Conservation (phyloP, 2,329 filamentous ascomycete genomes). For the Ambrosiella cleistominuta region DNA sequence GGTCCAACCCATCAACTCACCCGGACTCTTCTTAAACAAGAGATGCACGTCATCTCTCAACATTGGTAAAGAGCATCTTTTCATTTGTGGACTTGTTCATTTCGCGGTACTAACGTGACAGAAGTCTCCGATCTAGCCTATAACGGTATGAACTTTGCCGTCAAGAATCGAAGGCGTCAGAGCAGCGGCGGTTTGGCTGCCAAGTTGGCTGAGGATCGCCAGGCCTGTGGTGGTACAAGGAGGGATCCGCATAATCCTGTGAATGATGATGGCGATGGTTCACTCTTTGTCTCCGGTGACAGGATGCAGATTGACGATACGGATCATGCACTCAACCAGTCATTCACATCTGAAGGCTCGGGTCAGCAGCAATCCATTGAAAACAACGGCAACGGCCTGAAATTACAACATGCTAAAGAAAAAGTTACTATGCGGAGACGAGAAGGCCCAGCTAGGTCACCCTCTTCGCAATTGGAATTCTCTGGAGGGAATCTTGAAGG, state of each 20-base stretch:
- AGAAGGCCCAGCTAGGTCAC: not conserved
- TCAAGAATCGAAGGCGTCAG: conserved; percentile 14
- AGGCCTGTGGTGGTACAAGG: too few relatives aligned
- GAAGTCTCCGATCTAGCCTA: conserved; percentile 36
- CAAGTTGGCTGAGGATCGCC: not conserved
- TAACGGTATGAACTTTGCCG: conserved; percentile 30
- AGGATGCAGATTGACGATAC: too few relatives aligned
- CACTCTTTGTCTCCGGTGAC: too few relatives aligned
- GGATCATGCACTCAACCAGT: too few relatives aligned
- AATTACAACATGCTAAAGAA: too few relatives aligned
- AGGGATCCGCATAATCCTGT: too few relatives aligned
- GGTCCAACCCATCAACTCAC: conserved; percentile 12
- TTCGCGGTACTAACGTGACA: conserved; percentile 12
- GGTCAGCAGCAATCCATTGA: too few relatives aligned
- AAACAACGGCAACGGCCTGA: too few relatives aligned
- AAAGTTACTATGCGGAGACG: not conserved
- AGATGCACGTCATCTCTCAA: conserved; percentile 15
- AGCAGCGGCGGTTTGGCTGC: not conserved
- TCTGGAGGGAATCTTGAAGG: not conserved
- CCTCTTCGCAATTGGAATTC: not conserved
- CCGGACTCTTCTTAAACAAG: conserved; percentile 21
- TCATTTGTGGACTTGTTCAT: not conserved
- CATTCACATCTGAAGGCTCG: too few relatives aligned
- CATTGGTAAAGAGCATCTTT: conserved; percentile 13
- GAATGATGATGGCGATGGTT: too few relatives aligned